These are phyloP conservation scores for Amanita subjunquillea DNA, from an alignment of 768 basidiomycete genomes.

Conservation along the genomic window DNA sequence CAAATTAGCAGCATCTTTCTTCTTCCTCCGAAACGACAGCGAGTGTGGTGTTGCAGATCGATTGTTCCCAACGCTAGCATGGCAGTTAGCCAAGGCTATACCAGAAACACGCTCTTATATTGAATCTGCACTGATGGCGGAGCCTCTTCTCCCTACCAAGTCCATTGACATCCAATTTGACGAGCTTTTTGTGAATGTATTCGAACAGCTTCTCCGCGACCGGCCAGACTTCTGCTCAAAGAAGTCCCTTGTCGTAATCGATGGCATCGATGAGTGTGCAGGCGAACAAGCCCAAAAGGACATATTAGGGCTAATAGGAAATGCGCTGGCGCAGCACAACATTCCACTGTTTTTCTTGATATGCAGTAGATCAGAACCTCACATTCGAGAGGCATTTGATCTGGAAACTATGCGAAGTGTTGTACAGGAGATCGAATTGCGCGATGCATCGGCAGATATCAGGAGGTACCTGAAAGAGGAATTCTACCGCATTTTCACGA, in stretches of 20 bases:
- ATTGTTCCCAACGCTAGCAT: not conserved
- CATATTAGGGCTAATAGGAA: not conserved
- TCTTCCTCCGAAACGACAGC: not conserved
- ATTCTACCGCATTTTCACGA: not conserved
- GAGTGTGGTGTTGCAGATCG: not conserved
- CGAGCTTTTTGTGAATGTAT: not conserved
- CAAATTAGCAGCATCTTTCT: not conserved
- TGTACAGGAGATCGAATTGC: not conserved
- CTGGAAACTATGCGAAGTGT: not conserved
- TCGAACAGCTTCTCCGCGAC: not conserved
- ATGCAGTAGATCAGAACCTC: too few species aligned
- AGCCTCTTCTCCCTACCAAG: not conserved
- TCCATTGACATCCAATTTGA: not conserved
- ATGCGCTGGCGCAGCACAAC: not conserved
- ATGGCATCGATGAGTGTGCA: not conserved
- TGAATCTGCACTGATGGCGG: not conserved
- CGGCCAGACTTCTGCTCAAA: not conserved
- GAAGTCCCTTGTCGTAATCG: not conserved
- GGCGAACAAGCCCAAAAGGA: not conserved
- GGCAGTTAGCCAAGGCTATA: not conserved
- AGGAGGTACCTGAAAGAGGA: too few species aligned
- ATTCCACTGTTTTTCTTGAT: not conserved
- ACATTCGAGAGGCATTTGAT: not conserved
- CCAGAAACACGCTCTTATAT: not conserved
- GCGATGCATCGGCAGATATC: not conserved